Base-by-base conservation (phyloP, 495 filamentous ascomycete species). In the Chaetomium tenue region DNA sequence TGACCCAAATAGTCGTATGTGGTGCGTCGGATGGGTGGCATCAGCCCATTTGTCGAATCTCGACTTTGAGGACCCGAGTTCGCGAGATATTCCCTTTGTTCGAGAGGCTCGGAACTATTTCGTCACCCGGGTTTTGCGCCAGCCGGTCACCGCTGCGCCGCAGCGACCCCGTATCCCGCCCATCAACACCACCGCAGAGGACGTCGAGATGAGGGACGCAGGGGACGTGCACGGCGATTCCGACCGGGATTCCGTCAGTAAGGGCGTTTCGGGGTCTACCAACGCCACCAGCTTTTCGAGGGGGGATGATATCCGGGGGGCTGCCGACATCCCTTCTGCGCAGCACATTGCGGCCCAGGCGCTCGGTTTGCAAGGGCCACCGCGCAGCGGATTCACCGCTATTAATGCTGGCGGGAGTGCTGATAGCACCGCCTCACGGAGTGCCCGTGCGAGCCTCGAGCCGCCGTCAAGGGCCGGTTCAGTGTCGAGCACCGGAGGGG, bases 21-120 rank as follows among this genome's bases (percentile, higher is more conserved):
- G 61, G 56, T 63, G 61, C 23, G 56, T 76, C 20, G 72, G 75
- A 51, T 74, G 74, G 68, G 59, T 72, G 13, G 48, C 50, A 18
- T 72, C 73, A 0, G 67, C 65, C 23, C 52, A 72, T 39, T 58
- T 76, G 1, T 58, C 65, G 0, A 15, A 30, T 0, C 72, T 76
- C 30, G 58, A 75, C 52, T 72, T 75, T 42, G 55, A 71, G 12
- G 63, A 71, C 16, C 61, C 67, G 30, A 58, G 60, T 23, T 58
- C 60, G 30, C 26, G 22, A 8, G 51, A 67, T 7, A 63, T 72
- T 3, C 68, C 68, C 1, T 52, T 54, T 56, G 68, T 67, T 2
- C 5, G 46, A 15, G 65, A 62, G 20, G 71, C 70, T 4, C 46
- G 63, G 15, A 48, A 66, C n/a, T 66, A 72, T 11, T 70, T 66